phyloP scores from a whole-genome alignment of 176 grass and related monocot genomes.

The Carex littledalei region DNA sequence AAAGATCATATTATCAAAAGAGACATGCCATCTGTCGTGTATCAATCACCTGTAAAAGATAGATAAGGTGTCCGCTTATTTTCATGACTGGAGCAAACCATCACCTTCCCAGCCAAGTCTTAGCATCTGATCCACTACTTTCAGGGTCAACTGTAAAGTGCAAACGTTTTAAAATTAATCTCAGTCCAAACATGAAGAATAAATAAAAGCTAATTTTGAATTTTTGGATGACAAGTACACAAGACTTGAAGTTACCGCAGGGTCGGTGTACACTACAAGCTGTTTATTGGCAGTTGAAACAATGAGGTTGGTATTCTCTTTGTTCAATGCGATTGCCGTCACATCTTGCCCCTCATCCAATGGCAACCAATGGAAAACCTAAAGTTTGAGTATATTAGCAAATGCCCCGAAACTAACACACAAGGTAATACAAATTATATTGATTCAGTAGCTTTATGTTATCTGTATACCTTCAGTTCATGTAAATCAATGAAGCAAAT shows the following conservation, averaged over 20 bases:
- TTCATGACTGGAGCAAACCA: constrained; percentile 74
- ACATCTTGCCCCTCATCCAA: constrained; percentile 68
- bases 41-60: neutral
- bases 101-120: constrained; percentile 99
- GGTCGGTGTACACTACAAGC: constrained; percentile 82
- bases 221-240: neutral
- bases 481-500: constrained; percentile 88
- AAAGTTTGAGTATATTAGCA: neutral
- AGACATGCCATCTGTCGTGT: neutral
- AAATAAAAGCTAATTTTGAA: neutral
- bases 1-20: constrained; percentile 9
- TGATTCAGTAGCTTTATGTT: constrained; percentile 10
- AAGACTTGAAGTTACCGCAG: constrained; percentile 54
- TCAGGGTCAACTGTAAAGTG: constrained; percentile 82
- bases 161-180: constrained; percentile 22
- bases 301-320: constrained; percentile 94
- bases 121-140: constrained; percentile 99
- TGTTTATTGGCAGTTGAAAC: constrained; percentile 87
- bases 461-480: constrained; percentile 72
- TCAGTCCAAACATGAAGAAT: neutral
- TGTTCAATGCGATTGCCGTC: constrained; percentile 71
- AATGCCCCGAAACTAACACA: neutral
- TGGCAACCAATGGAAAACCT: constrained; percentile 68
- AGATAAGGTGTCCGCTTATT: neutral
- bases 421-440: neutral